These are phyloP conservation scores for Pseudodiploospora longispora DNA, from an alignment of 2,329 filamentous ascomycete genomes.

Conservation along the genomic window DNA sequence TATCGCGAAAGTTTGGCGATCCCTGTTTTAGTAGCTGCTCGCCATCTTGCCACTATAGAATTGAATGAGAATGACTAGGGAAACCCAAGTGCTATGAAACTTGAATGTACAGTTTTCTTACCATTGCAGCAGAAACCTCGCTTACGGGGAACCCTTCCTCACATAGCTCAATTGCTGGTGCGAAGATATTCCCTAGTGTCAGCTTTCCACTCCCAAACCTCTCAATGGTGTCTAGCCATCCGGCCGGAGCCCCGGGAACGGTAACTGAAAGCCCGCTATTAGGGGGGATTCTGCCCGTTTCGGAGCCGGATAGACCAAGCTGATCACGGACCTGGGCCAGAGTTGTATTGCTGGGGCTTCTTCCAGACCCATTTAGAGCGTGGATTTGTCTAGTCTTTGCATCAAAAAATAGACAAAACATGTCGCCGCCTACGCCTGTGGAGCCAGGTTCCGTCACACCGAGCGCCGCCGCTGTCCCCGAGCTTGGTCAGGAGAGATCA, in stretches of 20 bases:
- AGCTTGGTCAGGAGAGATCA: too few relatives aligned
- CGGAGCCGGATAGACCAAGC: slow-evolving; percentile 1
- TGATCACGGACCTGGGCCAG: slow-evolving; percentile 2
- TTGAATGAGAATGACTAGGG: too few relatives aligned
- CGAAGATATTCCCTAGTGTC: neutral
- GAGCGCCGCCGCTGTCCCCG: slow-evolving; percentile 2
- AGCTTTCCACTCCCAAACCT: slow-evolving; percentile 2
- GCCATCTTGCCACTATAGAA: neutral
- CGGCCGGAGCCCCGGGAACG: slow-evolving; percentile 3
- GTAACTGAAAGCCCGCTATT: slow-evolving; percentile 2
- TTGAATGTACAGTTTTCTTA: neutral
- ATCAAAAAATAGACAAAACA: slow-evolving; percentile 5
- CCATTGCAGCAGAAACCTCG: slow-evolving; percentile 4
- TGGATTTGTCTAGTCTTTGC: slow-evolving; percentile 1
- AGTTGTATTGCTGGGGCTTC: neutral
- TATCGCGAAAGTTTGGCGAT: slow-evolving; percentile 1
- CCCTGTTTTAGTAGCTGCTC: slow-evolving; percentile 1
- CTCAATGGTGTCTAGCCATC: slow-evolving; percentile 3
- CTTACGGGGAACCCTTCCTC: slow-evolving; percentile 4
- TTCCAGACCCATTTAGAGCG: slow-evolving; percentile 4
- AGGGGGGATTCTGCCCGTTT: neutral
- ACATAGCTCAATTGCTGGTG: slow-evolving; percentile 2
- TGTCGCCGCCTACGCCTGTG: slow-evolving; percentile 4
- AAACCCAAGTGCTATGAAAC: too few relatives aligned
- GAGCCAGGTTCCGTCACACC: slow-evolving; percentile 5